phyloP scores from a whole-genome alignment of 441 rosid genomes.

The Viola pubescens region DNA sequence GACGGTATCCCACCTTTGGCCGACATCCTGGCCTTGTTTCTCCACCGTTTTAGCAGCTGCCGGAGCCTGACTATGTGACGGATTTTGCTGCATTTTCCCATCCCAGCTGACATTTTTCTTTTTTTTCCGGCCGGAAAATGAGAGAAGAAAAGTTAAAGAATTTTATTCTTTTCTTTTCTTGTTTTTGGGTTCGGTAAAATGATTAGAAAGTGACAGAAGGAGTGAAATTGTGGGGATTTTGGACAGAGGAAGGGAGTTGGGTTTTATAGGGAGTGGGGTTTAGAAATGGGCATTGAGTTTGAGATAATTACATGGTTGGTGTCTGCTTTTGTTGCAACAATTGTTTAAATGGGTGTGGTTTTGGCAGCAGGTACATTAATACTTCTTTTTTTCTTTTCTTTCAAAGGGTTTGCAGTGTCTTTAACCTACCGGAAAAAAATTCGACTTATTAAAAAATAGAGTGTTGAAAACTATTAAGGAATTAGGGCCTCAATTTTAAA shows the following conservation, averaged over 20 bases:
- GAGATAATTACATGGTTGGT: slow-evolving; percentile 33
- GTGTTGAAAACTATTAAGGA: no score
- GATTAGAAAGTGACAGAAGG: neutral
- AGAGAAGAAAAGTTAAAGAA: neutral
- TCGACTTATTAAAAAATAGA: no score
- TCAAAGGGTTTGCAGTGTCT: no score
- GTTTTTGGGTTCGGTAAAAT: neutral
- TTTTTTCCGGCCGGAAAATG: neutral
- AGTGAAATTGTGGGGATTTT: slow-evolving; percentile 24
- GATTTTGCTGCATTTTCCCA: slow-evolving; percentile 78
- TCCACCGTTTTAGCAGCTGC: slow-evolving; percentile 78
- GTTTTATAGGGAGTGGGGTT: slow-evolving; percentile 26
- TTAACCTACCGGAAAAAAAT: no score
- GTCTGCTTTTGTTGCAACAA: slow-evolving; percentile 17
- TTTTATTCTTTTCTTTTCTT: neutral
- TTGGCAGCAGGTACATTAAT: slow-evolving; percentile 5
- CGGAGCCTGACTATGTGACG: slow-evolving; percentile 83
- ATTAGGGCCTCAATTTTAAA: no score
- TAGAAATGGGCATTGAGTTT: slow-evolving; percentile 25
- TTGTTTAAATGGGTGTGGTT: neutral
- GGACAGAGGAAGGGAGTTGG: slow-evolving; percentile 13
- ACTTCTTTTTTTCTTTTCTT: no score
- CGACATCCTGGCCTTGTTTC: slow-evolving; percentile 69
- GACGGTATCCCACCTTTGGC: slow-evolving; percentile 41
- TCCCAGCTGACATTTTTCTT: slow-evolving; percentile 40